Conservation (phyloP, 2,329 filamentous ascomycete species). For the Diaporthe nobilis region DNA sequence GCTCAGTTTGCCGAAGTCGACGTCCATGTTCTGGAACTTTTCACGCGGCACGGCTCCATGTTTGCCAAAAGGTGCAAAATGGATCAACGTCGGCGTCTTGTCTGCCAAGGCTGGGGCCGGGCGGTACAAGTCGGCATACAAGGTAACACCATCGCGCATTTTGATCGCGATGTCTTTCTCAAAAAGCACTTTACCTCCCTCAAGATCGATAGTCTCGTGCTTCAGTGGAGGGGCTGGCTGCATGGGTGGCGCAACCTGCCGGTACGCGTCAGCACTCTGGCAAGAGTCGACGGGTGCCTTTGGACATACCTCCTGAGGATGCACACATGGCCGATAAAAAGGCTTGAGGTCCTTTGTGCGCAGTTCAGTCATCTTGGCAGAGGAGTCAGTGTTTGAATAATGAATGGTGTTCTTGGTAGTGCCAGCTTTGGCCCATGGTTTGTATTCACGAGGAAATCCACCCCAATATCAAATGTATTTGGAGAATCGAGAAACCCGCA, state of each 20-base stretch:
- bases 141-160: background rate
- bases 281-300: rapidly evolving
- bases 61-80: background rate
- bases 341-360: no score
- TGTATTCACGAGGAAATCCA: no score
- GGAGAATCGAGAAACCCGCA: no score
- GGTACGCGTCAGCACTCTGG: no score
- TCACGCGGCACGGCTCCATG: background rate
- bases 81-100: background rate
- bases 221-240: background rate
- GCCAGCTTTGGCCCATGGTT: no score
- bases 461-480: no score
- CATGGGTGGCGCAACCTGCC: background rate
- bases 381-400: no score
- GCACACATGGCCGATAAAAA: no score
- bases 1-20: background rate
- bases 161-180: background rate
- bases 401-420: no score
- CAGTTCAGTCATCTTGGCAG: no score
- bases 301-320: no score
- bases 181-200: background rate
- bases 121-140: background rate
- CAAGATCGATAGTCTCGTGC: background rate
- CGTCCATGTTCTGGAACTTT: background rate
- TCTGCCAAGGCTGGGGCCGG: background rate